phyloP scores from a whole-genome alignment of 257 asterid genomes.

The Petunia axillaris region DNA sequence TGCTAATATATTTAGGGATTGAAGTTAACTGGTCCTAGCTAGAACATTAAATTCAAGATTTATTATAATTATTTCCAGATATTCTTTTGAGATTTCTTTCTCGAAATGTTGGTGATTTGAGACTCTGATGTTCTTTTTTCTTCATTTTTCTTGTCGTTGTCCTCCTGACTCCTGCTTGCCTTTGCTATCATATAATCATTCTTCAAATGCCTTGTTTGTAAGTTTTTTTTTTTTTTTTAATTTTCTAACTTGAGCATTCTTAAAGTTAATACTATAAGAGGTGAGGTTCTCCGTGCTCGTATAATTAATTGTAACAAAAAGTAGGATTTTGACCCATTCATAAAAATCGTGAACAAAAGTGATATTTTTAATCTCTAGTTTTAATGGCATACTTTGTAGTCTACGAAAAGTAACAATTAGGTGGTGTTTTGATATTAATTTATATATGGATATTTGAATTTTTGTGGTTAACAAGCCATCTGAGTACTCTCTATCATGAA shows the following conservation, averaged over 20 bases:
- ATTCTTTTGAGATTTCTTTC: slow-evolving; percentile 4
- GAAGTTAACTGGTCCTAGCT: slow-evolving; percentile 4
- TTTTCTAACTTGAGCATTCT: no score
- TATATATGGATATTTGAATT: not conserved
- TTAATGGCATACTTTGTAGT: no score
- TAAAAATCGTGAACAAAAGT: no score
- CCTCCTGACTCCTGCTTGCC: not conserved
- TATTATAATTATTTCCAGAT: not conserved
- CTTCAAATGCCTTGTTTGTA: no score
- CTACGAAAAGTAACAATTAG: no score
- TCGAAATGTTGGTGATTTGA: not conserved
- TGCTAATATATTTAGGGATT: slow-evolving; percentile 1
- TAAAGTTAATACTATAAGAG: no score
- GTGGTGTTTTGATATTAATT: not conserved
- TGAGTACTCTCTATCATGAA: not conserved
- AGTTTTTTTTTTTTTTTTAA: no score
- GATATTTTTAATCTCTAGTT: no score
- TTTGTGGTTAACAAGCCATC: not conserved
- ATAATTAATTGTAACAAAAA: no score
- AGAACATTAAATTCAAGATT: not conserved
- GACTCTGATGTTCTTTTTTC: not conserved
- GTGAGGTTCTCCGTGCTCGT: no score
- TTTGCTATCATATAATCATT: no score
- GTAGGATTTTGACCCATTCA: no score
- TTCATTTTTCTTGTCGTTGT: not conserved